Conservation (phyloP, 129 eudicot genomes). For the Ambrosia artemisiifolia region DNA sequence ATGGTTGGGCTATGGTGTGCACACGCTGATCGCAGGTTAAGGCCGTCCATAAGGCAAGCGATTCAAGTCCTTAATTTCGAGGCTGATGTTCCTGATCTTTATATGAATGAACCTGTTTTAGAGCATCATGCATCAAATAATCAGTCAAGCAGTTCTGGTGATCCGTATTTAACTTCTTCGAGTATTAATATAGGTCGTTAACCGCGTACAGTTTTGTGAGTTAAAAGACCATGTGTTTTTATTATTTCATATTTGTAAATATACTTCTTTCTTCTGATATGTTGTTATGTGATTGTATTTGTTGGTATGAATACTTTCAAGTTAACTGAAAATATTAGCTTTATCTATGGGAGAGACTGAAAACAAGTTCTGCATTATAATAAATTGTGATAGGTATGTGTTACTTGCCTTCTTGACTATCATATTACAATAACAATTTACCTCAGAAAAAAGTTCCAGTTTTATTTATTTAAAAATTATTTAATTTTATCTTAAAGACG, state of each 20-base stretch:
- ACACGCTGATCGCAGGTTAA: conserved; percentile 32
- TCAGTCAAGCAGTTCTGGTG: conserved; percentile 25
- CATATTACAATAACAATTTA: no score
- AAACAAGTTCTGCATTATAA: no score
- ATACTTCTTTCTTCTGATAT: neutral
- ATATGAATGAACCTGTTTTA: conserved; percentile 15
- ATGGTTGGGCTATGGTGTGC: conserved; percentile 56
- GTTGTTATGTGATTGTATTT: no score
- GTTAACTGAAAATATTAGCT: no score
- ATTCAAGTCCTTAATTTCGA: conserved; percentile 49
- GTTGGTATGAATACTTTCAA: no score
- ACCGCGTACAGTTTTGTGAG: neutral
- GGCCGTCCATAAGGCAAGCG: conserved; percentile 53
- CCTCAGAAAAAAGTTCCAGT: no score
- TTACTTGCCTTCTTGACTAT: no score
- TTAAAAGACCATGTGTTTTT: conserved; percentile 3
- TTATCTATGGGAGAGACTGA: no score
- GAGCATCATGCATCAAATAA: conserved; percentile 17
- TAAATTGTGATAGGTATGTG: no score
- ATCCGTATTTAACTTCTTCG: conserved; percentile 32
- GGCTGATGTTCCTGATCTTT: conserved; percentile 35
- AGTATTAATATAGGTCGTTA: conserved; percentile 41
- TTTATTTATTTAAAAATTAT: no score
- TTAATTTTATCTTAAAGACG: no score
- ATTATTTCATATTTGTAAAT: neutral